These are phyloP conservation scores for Berkeleyomyces rouxiae DNA, from an alignment of 2,329 filamentous ascomycete genomes.

Conservation along the genomic window DNA sequence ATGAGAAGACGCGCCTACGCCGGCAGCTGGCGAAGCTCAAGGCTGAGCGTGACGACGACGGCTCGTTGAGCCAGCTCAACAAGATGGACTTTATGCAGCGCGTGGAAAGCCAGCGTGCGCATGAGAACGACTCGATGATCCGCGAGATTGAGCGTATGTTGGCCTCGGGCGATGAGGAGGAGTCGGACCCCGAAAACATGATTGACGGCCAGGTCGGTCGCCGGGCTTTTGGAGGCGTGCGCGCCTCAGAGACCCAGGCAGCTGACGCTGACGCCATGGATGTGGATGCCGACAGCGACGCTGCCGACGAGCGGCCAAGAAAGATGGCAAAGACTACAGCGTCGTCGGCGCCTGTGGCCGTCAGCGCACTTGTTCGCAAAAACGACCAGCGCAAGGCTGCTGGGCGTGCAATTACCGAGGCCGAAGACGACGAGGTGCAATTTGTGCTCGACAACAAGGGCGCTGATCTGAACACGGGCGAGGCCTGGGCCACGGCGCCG, in stretches of 20 bases:
- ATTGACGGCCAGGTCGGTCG: constrained; percentile 37
- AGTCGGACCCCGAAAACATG: constrained; percentile 37
- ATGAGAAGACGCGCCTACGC: constrained; percentile 32
- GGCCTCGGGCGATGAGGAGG: constrained; percentile 40
- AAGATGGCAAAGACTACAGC: constrained; percentile 12
- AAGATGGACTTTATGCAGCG: constrained; percentile 91
- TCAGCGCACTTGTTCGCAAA: constrained; percentile 9
- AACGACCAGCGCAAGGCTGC: constrained; percentile 16
- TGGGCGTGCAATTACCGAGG: constrained; percentile 14
- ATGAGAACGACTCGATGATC: constrained; percentile 64
- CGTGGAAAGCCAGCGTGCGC: constrained; percentile 61
- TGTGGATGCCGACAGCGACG: constrained; percentile 16
- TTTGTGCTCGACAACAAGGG: constrained; percentile 15
- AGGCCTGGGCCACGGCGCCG: constrained; percentile 9
- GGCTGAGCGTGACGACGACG: constrained; percentile 28
- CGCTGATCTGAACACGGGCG: constrained; percentile 5
- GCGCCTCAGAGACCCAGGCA: constrained; percentile 16
- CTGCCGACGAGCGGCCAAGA: constrained; percentile 16
- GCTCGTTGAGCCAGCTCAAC: constrained; percentile 50
- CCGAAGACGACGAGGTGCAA: constrained; percentile 17
- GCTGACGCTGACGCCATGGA: constrained; percentile 1
- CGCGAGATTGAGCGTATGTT: constrained; percentile 55
- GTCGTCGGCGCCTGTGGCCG: background rate
- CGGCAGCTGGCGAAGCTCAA: constrained; percentile 28
- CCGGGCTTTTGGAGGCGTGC: constrained; percentile 33